phyloP scores from a whole-genome alignment of 2,329 filamentous ascomycete species.

The Bimuria novae-zelandiae region DNA sequence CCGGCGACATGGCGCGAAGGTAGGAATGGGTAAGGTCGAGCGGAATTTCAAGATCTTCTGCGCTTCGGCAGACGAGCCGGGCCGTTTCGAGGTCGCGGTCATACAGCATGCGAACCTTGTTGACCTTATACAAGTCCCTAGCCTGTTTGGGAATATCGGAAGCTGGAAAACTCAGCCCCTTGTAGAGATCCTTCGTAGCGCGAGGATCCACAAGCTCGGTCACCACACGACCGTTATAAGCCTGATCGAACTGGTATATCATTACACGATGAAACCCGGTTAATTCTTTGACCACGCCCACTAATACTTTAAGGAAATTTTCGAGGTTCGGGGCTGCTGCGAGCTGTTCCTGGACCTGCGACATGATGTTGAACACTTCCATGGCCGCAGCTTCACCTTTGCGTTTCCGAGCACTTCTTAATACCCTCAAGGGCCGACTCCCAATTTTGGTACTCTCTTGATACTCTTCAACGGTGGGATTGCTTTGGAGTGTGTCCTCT shows the following conservation, averaged over 20 bases:
- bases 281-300: slow-evolving; percentile 85
- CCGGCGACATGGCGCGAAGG: slow-evolving; percentile 86
- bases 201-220: slow-evolving; percentile 83
- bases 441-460: slow-evolving; percentile 74
- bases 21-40: slow-evolving; percentile 85
- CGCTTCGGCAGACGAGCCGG: slow-evolving; percentile 76
- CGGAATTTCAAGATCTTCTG: slow-evolving; percentile 73
- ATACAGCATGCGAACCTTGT: slow-evolving; percentile 86
- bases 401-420: slow-evolving; percentile 74
- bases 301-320: slow-evolving; percentile 76
- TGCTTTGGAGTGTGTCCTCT: slow-evolving; percentile 73
- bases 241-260: slow-evolving; percentile 86
- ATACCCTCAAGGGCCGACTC: slow-evolving; percentile 76
- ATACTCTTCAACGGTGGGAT: slow-evolving; percentile 75
- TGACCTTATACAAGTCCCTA: slow-evolving; percentile 85
- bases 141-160: slow-evolving; percentile 86
- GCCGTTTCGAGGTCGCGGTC: slow-evolving; percentile 81
- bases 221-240: slow-evolving; percentile 84
- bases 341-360: slow-evolving; percentile 87
- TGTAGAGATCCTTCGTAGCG: slow-evolving; percentile 81
- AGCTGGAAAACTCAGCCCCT: slow-evolving; percentile 85
- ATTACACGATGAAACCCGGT: slow-evolving; percentile 92
- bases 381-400: slow-evolving; percentile 81
- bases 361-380: slow-evolving; percentile 91
- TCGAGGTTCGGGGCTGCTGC: slow-evolving; percentile 72